These are phyloP conservation scores for Mallotus japonicus DNA, from an alignment of 441 rosid species.

Conservation along the genomic window DNA sequence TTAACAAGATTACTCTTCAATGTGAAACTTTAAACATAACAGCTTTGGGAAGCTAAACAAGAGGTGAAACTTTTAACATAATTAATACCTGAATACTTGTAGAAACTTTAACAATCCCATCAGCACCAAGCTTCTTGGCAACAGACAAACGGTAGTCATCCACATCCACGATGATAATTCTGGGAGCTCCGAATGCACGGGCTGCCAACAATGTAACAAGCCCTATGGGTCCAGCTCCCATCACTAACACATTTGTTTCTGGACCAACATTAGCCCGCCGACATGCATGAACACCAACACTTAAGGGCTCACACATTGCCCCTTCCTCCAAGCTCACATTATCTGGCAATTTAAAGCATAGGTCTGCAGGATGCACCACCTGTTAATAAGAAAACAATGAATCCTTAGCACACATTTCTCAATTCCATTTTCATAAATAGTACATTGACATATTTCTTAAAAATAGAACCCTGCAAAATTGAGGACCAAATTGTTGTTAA, in stretches of 20 bases:
- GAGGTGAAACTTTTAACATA: too few species aligned
- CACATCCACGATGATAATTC: conserved; percentile 69
- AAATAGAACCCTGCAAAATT: not conserved
- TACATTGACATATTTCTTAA: not conserved
- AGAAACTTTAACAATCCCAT: conserved; percentile 62
- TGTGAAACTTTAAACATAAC: not conserved
- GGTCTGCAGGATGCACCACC: conserved; percentile 91
- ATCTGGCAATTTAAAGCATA: conserved; percentile 84
- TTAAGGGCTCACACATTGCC: conserved; percentile 91
- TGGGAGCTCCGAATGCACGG: conserved; percentile 90
- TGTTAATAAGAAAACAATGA: conserved; percentile 21
- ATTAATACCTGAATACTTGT: conserved; percentile 48
- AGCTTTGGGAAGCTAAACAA: not conserved
- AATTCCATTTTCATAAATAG: not conserved
- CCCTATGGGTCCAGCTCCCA: conserved; percentile 97
- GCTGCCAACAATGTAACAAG: conserved; percentile 82
- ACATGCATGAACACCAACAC: conserved; percentile 93
- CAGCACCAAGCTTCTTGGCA: conserved; percentile 79
- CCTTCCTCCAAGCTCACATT: conserved; percentile 92
- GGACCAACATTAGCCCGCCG: conserved; percentile 76
- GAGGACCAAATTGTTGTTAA: conserved; percentile 6
- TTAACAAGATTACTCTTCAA: too few species aligned
- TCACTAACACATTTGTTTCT: conserved; percentile 65
- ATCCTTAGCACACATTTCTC: not conserved
- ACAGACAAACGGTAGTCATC: conserved; percentile 73